Percentiles rank a stretch among this genome's conserved stretches.
Conservation (phyloP, 2,329 filamentous ascomycete genomes). For the Aaosphaeria arxii region DNA sequence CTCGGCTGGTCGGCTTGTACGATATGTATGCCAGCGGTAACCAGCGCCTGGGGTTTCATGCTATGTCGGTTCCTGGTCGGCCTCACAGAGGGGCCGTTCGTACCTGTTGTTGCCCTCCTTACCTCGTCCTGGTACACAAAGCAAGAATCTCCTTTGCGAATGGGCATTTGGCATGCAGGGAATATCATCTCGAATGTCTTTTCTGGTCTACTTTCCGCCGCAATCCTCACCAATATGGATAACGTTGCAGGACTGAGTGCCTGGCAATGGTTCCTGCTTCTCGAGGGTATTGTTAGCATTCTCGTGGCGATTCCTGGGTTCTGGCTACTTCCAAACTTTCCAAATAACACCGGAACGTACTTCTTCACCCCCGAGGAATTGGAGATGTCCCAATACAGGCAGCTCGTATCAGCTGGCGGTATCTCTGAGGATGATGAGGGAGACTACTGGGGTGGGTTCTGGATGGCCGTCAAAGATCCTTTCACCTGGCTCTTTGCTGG, state of each 20-base stretch:
- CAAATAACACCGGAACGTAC: slow-evolving; percentile 5
- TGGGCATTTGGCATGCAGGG: neutral
- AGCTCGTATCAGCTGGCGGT: slow-evolving; percentile 14
- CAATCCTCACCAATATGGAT: slow-evolving; percentile 1
- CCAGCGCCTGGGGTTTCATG: neutral
- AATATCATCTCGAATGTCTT: neutral
- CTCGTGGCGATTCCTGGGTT: slow-evolving; percentile 11
- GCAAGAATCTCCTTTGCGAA: neutral
- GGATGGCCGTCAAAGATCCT: slow-evolving; percentile 31
- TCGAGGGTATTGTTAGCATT: slow-evolving; percentile 1
- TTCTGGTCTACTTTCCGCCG: neutral
- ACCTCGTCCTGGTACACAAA: neutral
- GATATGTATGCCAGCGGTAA: neutral
- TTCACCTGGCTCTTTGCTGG: slow-evolving; percentile 37
- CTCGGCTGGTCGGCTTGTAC: neutral
- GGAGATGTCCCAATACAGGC: slow-evolving; percentile 12
- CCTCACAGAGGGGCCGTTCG: neutral
- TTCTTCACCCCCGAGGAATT: slow-evolving; percentile 5
- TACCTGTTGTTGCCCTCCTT: neutral
- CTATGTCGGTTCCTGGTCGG: neutral
- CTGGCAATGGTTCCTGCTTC: neutral
- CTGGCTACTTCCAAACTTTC: slow-evolving; percentile 22
- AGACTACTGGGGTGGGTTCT: slow-evolving; percentile 36
- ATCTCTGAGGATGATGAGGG: slow-evolving; percentile 37
- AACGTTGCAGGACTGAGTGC: neutral